Conservation (phyloP, 331 rosid species). For the Malus hybrid region DNA sequence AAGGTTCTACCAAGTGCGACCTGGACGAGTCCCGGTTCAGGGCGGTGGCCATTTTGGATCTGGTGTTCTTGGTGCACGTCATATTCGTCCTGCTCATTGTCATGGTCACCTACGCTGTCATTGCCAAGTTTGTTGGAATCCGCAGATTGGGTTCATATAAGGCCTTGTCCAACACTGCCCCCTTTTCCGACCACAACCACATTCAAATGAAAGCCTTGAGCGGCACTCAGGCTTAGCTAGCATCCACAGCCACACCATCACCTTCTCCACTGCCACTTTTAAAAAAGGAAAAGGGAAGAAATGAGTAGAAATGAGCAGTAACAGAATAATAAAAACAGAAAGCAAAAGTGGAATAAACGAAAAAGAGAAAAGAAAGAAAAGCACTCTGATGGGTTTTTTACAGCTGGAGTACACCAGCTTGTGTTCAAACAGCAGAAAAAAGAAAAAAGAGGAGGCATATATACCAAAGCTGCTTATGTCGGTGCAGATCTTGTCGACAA, state of each 20-base stretch:
- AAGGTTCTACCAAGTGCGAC: slow-evolving; percentile 83
- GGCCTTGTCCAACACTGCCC: slow-evolving; percentile 40
- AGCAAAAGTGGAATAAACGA: too few species aligned
- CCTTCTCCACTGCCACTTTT: too few species aligned
- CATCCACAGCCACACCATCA: not conserved
- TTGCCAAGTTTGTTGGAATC: slow-evolving; percentile 36
- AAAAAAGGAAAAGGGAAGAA: too few species aligned
- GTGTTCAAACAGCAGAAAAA: too few species aligned
- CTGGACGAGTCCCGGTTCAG: slow-evolving; percentile 70
- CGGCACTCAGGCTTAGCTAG: slow-evolving; percentile 77
- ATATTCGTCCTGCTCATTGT: slow-evolving; percentile 49
- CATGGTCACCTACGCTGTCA: slow-evolving; percentile 37
- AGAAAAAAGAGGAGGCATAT: too few species aligned
- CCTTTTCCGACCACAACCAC: slow-evolving; percentile 20
- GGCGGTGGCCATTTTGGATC: slow-evolving; percentile 74
- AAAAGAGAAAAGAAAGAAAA: too few species aligned
- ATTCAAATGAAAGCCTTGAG: slow-evolving; percentile 89
- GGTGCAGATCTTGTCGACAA: too few species aligned
- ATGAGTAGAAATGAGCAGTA: too few species aligned
- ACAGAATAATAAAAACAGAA: too few species aligned
- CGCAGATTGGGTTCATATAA: slow-evolving; percentile 68
- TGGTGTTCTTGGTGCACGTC: slow-evolving; percentile 52
- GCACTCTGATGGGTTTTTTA: too few species aligned
- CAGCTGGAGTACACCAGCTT: too few species aligned
- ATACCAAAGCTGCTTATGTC: too few species aligned